Conservation (phyloP, 352 stramenopile genomes). For the Globisporangium cylindrosporum region DNA sequence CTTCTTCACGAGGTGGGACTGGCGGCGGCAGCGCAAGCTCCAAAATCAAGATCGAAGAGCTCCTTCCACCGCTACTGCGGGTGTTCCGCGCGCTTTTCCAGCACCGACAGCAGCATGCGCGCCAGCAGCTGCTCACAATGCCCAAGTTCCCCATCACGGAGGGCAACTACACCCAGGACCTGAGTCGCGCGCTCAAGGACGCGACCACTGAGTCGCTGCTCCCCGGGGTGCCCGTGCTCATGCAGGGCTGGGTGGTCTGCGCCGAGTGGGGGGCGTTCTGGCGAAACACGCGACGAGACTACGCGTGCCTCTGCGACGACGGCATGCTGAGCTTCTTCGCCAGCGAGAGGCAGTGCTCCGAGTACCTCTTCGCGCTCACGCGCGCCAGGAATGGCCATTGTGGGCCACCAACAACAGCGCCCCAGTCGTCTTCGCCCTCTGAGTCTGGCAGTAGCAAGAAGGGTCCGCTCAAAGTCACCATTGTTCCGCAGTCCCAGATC, state of each 20-base stretch:
- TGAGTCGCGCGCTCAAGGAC: constrained; percentile 20
- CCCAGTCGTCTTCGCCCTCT: no score
- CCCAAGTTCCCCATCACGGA: constrained; percentile 9
- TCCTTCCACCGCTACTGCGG: constrained; percentile 7
- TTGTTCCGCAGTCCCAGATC: constrained; percentile 33
- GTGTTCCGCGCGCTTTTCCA: background rate
- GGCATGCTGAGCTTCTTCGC: constrained; percentile 56
- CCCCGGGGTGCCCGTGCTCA: constrained; percentile 21
- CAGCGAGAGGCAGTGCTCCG: constrained; percentile 36
- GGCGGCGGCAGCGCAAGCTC: background rate
- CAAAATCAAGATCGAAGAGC: constrained; percentile 5
- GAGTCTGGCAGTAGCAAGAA: no score
- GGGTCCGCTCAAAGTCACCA: constrained; percentile 31
- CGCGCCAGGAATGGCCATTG: constrained; percentile 21
- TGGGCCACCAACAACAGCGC: constrained; percentile 2
- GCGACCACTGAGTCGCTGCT: constrained; percentile 16
- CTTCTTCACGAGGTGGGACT: no score
- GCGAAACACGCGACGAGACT: constrained; percentile 55
- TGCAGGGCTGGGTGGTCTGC: constrained; percentile 51
- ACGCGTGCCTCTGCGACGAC: constrained; percentile 63
- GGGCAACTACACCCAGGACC: background rate
- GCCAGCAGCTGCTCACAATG: background rate
- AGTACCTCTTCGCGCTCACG: constrained; percentile 58
- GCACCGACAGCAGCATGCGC: background rate
- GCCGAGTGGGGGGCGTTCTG: constrained; percentile 65